A percentile compares a stretch with the other conserved stretches of the same genome.
Evolutionary conservation across 306 rosid species (phyloP).

Genomic region (Trichosanthes truncata): DNA sequence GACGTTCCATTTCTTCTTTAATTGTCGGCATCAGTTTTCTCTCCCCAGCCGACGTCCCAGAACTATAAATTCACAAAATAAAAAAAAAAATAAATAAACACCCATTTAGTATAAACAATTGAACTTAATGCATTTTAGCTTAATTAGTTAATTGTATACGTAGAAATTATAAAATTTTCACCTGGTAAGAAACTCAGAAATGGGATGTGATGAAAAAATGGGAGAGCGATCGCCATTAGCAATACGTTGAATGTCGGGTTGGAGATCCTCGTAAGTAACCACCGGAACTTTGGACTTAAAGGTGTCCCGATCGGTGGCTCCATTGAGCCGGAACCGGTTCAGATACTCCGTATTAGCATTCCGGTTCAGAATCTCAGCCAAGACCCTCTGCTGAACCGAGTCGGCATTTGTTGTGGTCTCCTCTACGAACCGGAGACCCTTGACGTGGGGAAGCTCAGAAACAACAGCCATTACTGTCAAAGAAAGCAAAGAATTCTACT

Average conservation of each 20-base stretch:
- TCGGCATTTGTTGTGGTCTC: slow-evolving; percentile 52
- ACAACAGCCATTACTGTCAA: slow-evolving; percentile 48
- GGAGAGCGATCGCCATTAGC: slow-evolving; percentile 81
- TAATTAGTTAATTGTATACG: too few relatives aligned
- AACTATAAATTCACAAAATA: slow-evolving; percentile 28
- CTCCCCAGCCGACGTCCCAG: slow-evolving; percentile 95
- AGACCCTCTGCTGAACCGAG: slow-evolving; percentile 30
- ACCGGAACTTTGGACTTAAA: slow-evolving; percentile 66
- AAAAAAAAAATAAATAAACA: too few relatives aligned
- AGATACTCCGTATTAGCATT: slow-evolving; percentile 68
- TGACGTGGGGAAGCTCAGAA: slow-evolving; percentile 12
- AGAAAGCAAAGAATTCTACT: too few relatives aligned
- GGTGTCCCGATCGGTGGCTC: slow-evolving; percentile 45
- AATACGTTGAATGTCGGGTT: slow-evolving; percentile 66
- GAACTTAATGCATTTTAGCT: too few relatives aligned
- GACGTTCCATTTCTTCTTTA: slow-evolving; percentile 69
- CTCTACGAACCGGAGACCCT: slow-evolving; percentile 56
- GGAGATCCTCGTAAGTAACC: too few relatives aligned
- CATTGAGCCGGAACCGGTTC: slow-evolving; percentile 34
- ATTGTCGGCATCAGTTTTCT: slow-evolving; percentile 86
- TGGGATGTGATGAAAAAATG: slow-evolving; percentile 48
- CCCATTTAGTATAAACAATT: background rate
- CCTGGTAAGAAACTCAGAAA: slow-evolving; percentile 97
- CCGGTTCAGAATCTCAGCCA: slow-evolving; percentile 44
- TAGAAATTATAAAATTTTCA: background rate